phyloP scores from a whole-genome alignment of 2,329 filamentous ascomycete species.

The Knufia petricola region DNA sequence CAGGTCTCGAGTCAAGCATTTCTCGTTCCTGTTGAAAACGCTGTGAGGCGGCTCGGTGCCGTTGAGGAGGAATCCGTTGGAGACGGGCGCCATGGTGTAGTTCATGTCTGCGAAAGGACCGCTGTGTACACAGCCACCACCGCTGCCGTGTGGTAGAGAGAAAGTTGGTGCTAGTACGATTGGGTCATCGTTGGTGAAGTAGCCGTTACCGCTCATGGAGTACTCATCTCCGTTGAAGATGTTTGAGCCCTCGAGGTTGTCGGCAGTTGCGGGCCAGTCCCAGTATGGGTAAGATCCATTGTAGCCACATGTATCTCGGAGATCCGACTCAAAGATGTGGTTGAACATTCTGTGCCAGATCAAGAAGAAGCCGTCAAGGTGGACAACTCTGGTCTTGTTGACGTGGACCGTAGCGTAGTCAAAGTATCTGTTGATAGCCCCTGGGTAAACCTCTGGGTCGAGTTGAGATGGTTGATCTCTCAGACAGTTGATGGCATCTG shows the following conservation, averaged over 20 bases:
- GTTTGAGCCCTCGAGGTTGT: conserved; percentile 25
- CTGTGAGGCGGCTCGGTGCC: conserved; percentile 19
- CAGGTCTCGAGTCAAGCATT: conserved; percentile 23
- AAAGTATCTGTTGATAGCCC: conserved; percentile 30
- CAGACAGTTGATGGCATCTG: conserved; percentile 32
- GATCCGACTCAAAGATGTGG: conserved; percentile 34
- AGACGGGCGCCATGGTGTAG: conserved; percentile 19
- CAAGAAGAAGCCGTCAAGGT: conserved; percentile 31
- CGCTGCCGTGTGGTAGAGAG: conserved; percentile 21
- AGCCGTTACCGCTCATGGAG: conserved; percentile 29
- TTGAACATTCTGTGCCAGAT: conserved; percentile 39
- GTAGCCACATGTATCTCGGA: conserved; percentile 38
- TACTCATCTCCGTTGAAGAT: conserved; percentile 32
- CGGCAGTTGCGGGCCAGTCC: conserved; percentile 29
- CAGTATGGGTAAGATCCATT: conserved; percentile 37
- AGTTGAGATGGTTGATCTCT: conserved; percentile 26
- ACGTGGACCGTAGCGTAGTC: conserved; percentile 35
- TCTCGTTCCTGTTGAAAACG: conserved; percentile 18
- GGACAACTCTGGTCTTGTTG: conserved; percentile 28
- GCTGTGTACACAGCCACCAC: conserved; percentile 23
- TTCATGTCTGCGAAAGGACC: conserved; percentile 23
- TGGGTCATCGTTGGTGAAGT: conserved; percentile 13
- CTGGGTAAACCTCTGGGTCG: conserved; percentile 25
- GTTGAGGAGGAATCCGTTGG: conserved; percentile 14
- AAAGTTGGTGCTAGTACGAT: conserved; percentile 15